Evolutionary conservation across 1,284 basidiomycete genomes (phyloP).

Genomic region (Blastosporella zonata): DNA sequence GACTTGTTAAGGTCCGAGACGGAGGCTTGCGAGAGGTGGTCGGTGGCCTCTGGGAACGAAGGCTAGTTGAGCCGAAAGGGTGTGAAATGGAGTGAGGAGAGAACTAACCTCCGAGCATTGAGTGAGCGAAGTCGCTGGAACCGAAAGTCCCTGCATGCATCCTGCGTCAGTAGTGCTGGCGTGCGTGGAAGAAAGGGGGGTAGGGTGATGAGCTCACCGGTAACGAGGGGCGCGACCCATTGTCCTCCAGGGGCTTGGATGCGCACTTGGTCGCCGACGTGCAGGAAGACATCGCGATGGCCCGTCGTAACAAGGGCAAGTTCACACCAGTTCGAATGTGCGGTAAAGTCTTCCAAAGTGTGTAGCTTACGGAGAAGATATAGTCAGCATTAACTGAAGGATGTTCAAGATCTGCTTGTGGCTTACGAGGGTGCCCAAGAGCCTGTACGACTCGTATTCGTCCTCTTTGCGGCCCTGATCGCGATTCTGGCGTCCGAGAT

Average conservation of each 20-base stretch:
- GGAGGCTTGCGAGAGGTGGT: constrained; percentile 74
- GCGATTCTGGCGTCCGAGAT: constrained; percentile 60
- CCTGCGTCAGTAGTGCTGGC: not conserved
- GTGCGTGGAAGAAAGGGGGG: no score
- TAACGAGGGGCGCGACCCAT: constrained; percentile 80
- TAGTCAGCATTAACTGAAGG: not conserved
- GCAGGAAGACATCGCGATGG: constrained; percentile 78
- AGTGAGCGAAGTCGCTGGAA: constrained; percentile 82
- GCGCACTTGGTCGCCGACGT: constrained; percentile 82
- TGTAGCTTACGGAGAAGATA: constrained; percentile 52
- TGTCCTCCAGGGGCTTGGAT: constrained; percentile 78
- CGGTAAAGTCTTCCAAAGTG: constrained; percentile 84
- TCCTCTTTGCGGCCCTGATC: constrained; percentile 62
- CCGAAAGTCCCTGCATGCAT: constrained; percentile 71
- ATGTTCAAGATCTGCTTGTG: not conserved
- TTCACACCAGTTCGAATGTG: constrained; percentile 90
- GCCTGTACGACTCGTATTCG: constrained; percentile 79
- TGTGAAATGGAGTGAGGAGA: not conserved
- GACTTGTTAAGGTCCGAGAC: constrained; percentile 86
- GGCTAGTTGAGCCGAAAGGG: constrained; percentile 1
- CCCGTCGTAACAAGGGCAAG: constrained; percentile 76
- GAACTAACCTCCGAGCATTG: constrained; percentile 59
- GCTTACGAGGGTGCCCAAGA: constrained; percentile 66
- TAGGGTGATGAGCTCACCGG: constrained; percentile 43
- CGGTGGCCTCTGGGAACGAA: constrained; percentile 53